These are phyloP conservation scores for Besnoitia besnoiti DNA, from an alignment of 169 alveolate species.

Conservation along the genomic window DNA sequence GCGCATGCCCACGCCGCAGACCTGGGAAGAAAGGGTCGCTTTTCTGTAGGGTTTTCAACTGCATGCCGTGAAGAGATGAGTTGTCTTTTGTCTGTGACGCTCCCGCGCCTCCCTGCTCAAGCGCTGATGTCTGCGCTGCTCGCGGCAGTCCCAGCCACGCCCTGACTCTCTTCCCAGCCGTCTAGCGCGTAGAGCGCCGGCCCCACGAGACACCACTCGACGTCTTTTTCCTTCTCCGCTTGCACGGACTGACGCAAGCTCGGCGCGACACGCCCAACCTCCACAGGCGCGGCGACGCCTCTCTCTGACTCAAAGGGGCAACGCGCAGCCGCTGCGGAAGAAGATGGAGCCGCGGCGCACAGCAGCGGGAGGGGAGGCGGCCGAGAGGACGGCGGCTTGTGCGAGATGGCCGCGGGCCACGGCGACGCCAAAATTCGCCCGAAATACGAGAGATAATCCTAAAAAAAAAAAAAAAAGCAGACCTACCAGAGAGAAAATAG, in stretches of 20 bases:
- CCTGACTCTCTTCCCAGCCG: too few species aligned
- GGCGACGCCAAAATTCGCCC: not conserved
- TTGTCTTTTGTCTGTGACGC: too few species aligned
- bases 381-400: not conserved
- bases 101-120: too few species aligned
- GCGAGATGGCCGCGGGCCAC: not conserved
- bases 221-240: not conserved
- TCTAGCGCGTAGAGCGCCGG: conserved; percentile 22
- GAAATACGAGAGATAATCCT: not conserved
- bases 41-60: too few species aligned
- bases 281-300: not conserved
- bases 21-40: too few species aligned
- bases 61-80: too few species aligned
- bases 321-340: not conserved
- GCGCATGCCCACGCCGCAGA: too few species aligned
- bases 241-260: not conserved
- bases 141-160: too few species aligned
- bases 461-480: not conserved
- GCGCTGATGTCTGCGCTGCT: too few species aligned
- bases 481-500: not conserved
- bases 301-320: not conserved
- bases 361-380: not conserved
- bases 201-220: conserved; percentile 25
- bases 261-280: too few species aligned
- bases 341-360: not conserved